Evolutionary conservation across 2,329 filamentous ascomycete species (phyloP).

Genomic region (Colletotrichum nymphaeae): DNA sequence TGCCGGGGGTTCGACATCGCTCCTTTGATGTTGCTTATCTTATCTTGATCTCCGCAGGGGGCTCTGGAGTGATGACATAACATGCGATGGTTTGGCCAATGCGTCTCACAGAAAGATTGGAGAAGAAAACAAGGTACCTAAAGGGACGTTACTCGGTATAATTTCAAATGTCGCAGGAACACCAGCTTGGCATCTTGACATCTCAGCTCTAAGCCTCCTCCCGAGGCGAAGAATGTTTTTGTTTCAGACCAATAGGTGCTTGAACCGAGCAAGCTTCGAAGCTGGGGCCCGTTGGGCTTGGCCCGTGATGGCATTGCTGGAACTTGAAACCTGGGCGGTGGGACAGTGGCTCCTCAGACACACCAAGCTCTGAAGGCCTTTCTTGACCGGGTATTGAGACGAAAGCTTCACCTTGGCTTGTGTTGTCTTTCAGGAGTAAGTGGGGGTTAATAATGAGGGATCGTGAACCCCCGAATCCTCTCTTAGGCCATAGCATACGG

Average conservation of each 20-base stretch:
- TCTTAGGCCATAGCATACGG: background rate
- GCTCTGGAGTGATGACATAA: too few relatives aligned
- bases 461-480: background rate
- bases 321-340: slow-evolving; percentile 1
- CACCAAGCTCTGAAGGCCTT: background rate
- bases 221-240: background rate
- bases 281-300: background rate
- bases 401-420: background rate
- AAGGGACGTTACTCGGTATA: background rate
- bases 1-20: too few relatives aligned
- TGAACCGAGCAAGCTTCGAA: background rate
- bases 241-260: background rate
- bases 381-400: background rate
- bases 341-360: slow-evolving; percentile 6
- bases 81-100: background rate
- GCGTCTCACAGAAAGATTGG: background rate
- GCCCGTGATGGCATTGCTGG: background rate
- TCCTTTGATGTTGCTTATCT: background rate
- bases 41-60: background rate
- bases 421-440: background rate
- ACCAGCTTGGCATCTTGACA: background rate
- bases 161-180: background rate
- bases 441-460: background rate
- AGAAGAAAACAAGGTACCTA: background rate
- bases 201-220: background rate